Base-by-base conservation (phyloP, 1,284 basidiomycete species). In the Boletus sp. region DNA sequence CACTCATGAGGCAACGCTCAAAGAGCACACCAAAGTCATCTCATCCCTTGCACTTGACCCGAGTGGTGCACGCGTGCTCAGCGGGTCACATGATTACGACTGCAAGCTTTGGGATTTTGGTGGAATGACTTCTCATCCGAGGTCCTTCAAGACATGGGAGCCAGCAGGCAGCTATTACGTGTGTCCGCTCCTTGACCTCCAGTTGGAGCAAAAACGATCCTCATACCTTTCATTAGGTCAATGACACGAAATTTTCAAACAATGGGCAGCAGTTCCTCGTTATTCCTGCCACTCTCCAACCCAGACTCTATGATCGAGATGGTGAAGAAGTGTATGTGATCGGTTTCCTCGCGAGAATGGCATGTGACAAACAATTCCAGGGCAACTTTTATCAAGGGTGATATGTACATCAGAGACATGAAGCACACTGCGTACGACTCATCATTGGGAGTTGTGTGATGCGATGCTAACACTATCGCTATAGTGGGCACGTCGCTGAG, bases 51-150 rank as follows among this genome's bases (percentile, higher is more conserved):
- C 93, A 0, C 78, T 99, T 42, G 97, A 99, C 72, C 88, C 94
- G 0, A 92, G 95, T 15, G 97, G 97, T 49, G 94, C 96, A 4
- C 86, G 97, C 33, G 78, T 99, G 33, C 78, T 92, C 7, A 92
- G 94, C 2, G 97, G 97, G 12, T 92, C 91, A 18, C 91, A 98
- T 74, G 97, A 99, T 76, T 98, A 98, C 70, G 93, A 96, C 74
- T 89, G 92, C 75, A 98, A 98, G 75, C 76, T 99, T 53, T 99
- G 96, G 96, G 97, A 99, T 75, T 99, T 99, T 76, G 97, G 96
- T 67, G 97, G 97, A 8, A 99, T 99, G 96, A 91, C 92, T 67
- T 78, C 82, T 62, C 83, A 91, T 67, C 84, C 85, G 73, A 91
- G 92, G 71, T 96, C 97, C 16, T 99, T 99, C 84, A 92, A 94